Base-by-base conservation (phyloP, 352 stramenopile genomes). In the Aphanomyces cochlioides region DNA sequence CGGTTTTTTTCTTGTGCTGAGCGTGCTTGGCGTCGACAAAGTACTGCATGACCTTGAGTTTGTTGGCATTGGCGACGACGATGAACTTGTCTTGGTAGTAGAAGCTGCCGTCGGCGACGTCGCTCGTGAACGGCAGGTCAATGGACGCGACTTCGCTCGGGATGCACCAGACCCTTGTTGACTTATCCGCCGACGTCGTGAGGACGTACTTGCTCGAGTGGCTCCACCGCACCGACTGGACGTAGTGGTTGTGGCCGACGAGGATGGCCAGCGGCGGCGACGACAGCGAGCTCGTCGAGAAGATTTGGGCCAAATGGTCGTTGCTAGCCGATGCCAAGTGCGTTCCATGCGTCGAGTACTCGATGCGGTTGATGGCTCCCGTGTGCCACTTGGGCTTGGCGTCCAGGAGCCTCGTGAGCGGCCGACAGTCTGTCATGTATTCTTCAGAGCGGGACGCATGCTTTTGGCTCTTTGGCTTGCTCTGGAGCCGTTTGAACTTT, bases 71-170 rank as follows among this genome's bases (percentile, higher is more conserved):
- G 21, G 83, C 82, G 10, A 85, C 87, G 6, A 93, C 64, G 36
- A 95, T 68, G 59, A 96, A 96, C 72, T 90, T 91, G 75, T 96
- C 88, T 84, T 95, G 89, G 73, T 93, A 95, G 67, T 93, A 96
- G 64, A 96, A 96, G 34, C 74, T 69, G 17, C 83, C 80, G 67
- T 91, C 81, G 17, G 86, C 72, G 21, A 95, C 73, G n/a, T 89
- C 66, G 61, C 84, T 89, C 0, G 37, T 37, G 38, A 21, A 34
- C 6, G 66, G 72, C 7, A 91, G 66, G 37, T 73, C 81, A 37
- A 94, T 79, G 7, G 82, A 91, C 21, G 78, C 73, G 1, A 82
- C 75, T 61, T 93, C 83, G 34, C 79, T 88, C 43, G 87, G 79
- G 7, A 73, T 67, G 43, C 89, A 74, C 87, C 87, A 94, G 7